These are phyloP conservation scores for Neopestalotiopsis clavispora DNA, from an alignment of 2,329 filamentous ascomycete genomes.

Conservation along the genomic window DNA sequence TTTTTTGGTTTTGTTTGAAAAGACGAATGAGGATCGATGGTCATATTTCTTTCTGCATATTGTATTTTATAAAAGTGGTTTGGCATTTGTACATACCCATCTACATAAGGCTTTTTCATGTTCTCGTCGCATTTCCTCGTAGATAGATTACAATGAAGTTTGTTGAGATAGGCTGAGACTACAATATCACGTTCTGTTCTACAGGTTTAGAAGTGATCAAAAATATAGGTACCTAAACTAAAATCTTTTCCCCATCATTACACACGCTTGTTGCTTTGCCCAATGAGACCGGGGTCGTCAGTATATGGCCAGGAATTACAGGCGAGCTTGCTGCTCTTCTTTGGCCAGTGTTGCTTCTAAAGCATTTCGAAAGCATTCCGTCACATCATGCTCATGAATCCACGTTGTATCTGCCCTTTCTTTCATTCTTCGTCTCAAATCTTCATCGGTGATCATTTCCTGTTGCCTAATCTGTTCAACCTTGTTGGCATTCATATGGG, in stretches of 20 bases:
- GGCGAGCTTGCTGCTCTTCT: constrained; percentile 7
- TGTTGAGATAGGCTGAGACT: not conserved
- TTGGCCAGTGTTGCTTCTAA: not conserved
- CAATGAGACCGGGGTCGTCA: not conserved
- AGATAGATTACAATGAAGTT: not conserved
- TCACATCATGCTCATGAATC: constrained; percentile 15
- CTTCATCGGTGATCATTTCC: not conserved
- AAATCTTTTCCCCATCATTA: too few species aligned
- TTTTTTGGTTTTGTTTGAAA: not conserved
- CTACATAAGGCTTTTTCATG: not conserved
- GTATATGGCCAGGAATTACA: not conserved
- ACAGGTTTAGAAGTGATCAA: too few species aligned
- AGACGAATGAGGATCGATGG: not conserved
- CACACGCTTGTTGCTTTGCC: too few species aligned
- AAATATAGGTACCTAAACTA: too few species aligned
- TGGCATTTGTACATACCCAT: constrained; percentile 20
- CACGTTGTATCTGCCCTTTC: constrained; percentile 8
- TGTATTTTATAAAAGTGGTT: constrained; percentile 21
- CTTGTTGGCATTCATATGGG: constrained; percentile 11
- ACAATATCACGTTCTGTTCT: too few species aligned
- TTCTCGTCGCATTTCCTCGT: not conserved
- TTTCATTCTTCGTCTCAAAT: constrained; percentile 14
- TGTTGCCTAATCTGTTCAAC: not conserved
- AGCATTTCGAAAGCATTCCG: not conserved
- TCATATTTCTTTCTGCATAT: not conserved